phyloP scores from a whole-genome alignment of 1,139 yeast species.

The Pichia norvegensis region DNA sequence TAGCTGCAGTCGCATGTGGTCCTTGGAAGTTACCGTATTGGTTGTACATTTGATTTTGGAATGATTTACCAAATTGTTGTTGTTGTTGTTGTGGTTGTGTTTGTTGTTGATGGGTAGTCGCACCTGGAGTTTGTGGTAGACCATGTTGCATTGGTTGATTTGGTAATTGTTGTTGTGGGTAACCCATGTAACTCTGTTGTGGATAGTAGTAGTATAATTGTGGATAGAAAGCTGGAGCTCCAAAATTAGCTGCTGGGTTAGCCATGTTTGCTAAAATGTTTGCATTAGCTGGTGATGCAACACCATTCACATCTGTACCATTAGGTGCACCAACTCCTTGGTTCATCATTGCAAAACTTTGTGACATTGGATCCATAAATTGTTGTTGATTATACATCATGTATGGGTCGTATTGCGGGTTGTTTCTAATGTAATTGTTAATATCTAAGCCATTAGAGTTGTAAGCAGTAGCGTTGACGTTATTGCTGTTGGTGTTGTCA shows the following conservation, averaged over 20 bases:
- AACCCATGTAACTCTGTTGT: conserved; percentile 12
- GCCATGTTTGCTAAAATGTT: conserved; percentile 11
- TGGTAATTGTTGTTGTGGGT: conserved; percentile 4
- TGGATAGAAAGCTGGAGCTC: conserved; percentile 8
- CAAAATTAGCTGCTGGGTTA: conserved; percentile 10
- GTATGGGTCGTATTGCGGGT: conserved; percentile 20
- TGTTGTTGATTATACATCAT: conserved; percentile 20
- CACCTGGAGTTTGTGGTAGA: conserved; percentile 8
- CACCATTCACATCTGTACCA: conserved; percentile 5
- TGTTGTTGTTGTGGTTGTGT: conserved; percentile 15
- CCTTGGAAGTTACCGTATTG: conserved; percentile 20
- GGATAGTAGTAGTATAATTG: conserved; percentile 12
- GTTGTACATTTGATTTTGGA: conserved; percentile 23
- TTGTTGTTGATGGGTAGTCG: conserved; percentile 6
- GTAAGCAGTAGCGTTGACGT: conserved; percentile 21
- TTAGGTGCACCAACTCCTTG: conserved; percentile 3
- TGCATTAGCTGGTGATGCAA: conserved; percentile 13
- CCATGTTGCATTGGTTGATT: conserved; percentile 7
- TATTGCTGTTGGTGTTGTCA: conserved; percentile 17
- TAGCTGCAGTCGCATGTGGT: conserved; percentile 1
- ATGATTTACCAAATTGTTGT: conserved; percentile 17
- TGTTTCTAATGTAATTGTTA: conserved; percentile 25
- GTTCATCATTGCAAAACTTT: conserved; percentile 1
- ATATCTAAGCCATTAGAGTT: conserved; percentile 24
- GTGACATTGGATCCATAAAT: conserved; percentile 13